Evolutionary conservation across 2,329 filamentous ascomycete species (phyloP), one percentile per base, ranked within the genome.

Genomic region (Ceratocystis huliohia): DNA sequence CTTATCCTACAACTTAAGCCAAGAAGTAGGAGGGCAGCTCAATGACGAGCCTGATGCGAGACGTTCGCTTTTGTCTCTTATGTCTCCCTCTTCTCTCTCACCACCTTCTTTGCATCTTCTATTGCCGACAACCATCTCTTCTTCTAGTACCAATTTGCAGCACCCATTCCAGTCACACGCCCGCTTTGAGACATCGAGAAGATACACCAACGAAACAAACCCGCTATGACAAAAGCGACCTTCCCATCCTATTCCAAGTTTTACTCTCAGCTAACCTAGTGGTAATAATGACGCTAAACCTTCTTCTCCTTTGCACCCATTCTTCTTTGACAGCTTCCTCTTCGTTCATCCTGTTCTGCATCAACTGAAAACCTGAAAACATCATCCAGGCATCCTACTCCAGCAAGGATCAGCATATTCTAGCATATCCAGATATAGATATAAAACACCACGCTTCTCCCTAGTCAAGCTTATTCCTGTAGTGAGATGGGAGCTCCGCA

Each of bases 401-500:
- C 13, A 22, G n/a, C 46, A 41, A 2, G 22, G 46, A 50, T 22
- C 17, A 50, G 22, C 46, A n/a, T 22, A 22, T n/a, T 13, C 3
- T 50, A 2, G 17, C 46, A n/a, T 22, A 1, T 2, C 22, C 46
- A 50, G 6, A 7, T 50, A 56, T 5, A 56, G 50, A 28, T 56
- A 56, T 56, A 56, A 56, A 56, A 56, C 50, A 56, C 50, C 50
- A 56, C 22, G 50, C 50, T 22, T 22, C 37, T 41, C 37, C 37
- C 37, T 41, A 41, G 37, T 13, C 37, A 3, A 13, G 37, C 37
- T 41, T 13, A 41, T 41, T 8, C 37, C 37, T 41, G 10, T 41
- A 13, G 37, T 41, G 37, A 4, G 10, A 10, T 41, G 37, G 37
- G 37, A 41, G 37, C 37, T 41, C 8, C 10, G 37, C 10, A 41